Base-by-base conservation (phyloP, 331 rosid genomes). In the Dryas integrifolia region DNA sequence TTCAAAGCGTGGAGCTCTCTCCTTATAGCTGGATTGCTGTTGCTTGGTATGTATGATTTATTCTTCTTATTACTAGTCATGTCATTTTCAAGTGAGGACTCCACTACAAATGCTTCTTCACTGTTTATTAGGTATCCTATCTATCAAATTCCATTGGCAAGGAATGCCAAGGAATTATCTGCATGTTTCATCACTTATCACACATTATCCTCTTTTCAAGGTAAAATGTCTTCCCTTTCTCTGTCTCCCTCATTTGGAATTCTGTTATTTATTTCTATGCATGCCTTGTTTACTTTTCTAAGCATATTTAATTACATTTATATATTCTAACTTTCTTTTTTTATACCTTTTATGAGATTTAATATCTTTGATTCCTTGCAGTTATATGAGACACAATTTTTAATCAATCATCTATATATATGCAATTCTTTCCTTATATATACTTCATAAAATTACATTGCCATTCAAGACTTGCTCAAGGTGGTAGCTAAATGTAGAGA, bases 21-120 rank as follows among this genome's bases (percentile, higher is more conserved):
- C 76, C 72, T 30, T 62, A 35, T 46, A 77, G 81, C 65, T 77
- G 81, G 81, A 70, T 77, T 9, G 76, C 72, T 18, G 58, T 77
- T 41, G 76, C 81, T 63, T 77, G 81, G 81, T 77, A 69, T 44
- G 76, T 70, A 7, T 12, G 16, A 6, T 35, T 59, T 59, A 26
- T 4, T 59, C 18, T 13, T 58, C 14, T 5, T 9, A 4, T 9
- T 11, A 26, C 64, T 8, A 24, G n/a, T 58, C 38, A 21, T 21
- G 24, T 21, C 24, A 58, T 35, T 50, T 13, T 50, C 55, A 4
- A 50, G 5, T 50, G 16, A 65, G 10, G 11, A 16, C 9, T 30
- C 35, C 35, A 30, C 13, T 26, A 18, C 38, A 65, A 65, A 45
- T 16, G 30, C 13, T 12, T 65, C 56, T 21, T 48, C 56, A 3